A percentile compares a stretch with the other conserved stretches of the same genome.
Conservation (phyloP, 169 alveolate genomes). For the Plasmodium knowlesi region DNA sequence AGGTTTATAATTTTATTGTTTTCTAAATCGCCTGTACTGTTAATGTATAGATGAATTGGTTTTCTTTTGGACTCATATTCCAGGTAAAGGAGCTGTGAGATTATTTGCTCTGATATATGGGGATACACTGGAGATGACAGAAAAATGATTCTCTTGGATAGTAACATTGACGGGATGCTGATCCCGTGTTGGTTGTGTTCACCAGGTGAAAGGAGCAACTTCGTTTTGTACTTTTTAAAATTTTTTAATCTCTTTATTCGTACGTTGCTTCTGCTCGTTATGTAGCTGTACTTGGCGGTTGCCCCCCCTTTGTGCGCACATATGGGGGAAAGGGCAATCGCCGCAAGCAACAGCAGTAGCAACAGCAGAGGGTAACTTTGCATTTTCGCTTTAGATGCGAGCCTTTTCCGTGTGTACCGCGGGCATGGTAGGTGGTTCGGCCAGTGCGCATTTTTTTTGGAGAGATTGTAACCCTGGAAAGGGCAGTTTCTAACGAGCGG, state of each 20-base stretch:
- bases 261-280: conserved; percentile 2
- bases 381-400: not conserved
- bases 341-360: not conserved
- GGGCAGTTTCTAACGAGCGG: not conserved
- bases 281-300: conserved; percentile 12
- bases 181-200: conserved; percentile 29
- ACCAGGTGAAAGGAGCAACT: not conserved
- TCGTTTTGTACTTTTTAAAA: not conserved
- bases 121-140: conserved; percentile 81
- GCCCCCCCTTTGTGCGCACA: not conserved
- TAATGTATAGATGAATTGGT: conserved; percentile 83
- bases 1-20: conserved; percentile 73
- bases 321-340: not conserved
- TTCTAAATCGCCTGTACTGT: conserved; percentile 76
- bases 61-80: conserved; percentile 81
- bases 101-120: conserved; percentile 79
- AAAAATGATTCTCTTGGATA: conserved; percentile 80
- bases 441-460: not conserved
- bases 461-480: not conserved
- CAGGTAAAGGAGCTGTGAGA: conserved; percentile 79
- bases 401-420: not conserved
- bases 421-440: not conserved
- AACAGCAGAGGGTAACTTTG: not conserved
- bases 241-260: not conserved
- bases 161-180: conserved; percentile 76